Percentiles rank a stretch among this genome's conserved stretches.
phyloP scores from a whole-genome alignment of 1,139 yeast genomes.

The Suhomyces chickasaworum region DNA sequence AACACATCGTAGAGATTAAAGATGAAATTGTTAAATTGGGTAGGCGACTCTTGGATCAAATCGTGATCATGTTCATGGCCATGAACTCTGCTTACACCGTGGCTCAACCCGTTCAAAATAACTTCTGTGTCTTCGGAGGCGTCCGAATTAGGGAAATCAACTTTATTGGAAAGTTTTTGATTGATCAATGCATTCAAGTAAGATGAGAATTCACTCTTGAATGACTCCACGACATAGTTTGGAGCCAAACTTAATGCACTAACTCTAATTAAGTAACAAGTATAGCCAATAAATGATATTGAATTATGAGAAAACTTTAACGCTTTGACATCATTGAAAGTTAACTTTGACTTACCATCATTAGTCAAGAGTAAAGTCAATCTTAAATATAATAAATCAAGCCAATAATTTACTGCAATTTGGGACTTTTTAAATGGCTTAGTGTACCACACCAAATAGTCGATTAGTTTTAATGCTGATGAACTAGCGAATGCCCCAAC shows the following conservation, averaged over 20 bases:
- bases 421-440: constrained; percentile 37
- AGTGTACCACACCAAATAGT: constrained; percentile 30
- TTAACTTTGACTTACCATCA: constrained; percentile 21
- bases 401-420: constrained; percentile 44
- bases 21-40: constrained; percentile 35
- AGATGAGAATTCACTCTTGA: constrained; percentile 34
- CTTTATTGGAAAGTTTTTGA: constrained; percentile 21
- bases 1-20: constrained; percentile 38
- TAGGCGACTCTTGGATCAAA: constrained; percentile 7
- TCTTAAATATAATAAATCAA: constrained; percentile 33
- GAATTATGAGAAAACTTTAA: constrained; percentile 32
- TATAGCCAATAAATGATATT: constrained; percentile 30
- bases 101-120: constrained; percentile 7
- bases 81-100: constrained; percentile 5
- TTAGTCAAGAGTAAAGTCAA: constrained; percentile 28
- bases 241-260: constrained; percentile 20
- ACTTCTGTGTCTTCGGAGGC: constrained; percentile 16
- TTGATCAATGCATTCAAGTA: constrained; percentile 31
- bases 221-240: constrained; percentile 23
- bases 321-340: constrained; percentile 22
- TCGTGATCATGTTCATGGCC: constrained; percentile 10
- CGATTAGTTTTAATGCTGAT: constrained; percentile 33
- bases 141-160: constrained; percentile 39
- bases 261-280: constrained; percentile 33
- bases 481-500: constrained; percentile 33